Evolutionary conservation across 2,329 filamentous ascomycete species (phyloP).

Genomic region (Neurospora sp.): DNA sequence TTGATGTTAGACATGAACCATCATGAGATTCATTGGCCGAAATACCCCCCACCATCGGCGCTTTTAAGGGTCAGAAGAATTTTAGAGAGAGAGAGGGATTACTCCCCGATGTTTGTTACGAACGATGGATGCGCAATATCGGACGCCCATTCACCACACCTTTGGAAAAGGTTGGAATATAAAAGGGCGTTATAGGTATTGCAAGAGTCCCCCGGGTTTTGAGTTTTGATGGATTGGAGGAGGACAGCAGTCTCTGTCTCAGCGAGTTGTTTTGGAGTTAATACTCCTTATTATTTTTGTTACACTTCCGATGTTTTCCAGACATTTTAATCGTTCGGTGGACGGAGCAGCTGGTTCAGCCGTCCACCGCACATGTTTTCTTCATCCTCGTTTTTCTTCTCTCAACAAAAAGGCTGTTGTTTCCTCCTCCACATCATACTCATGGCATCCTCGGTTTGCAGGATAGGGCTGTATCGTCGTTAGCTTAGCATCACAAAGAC

Average conservation of each 20-base stretch:
- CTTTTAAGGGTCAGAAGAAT: conserved; percentile 15
- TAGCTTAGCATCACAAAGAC: background rate
- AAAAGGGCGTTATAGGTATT: background rate
- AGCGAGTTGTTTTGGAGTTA: background rate
- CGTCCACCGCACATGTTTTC: background rate
- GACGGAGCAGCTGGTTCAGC: background rate
- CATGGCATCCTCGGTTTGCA: background rate
- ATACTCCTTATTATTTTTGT: background rate
- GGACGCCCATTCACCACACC: background rate
- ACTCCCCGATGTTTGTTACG: conserved; percentile 5
- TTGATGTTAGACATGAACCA: conserved; percentile 31
- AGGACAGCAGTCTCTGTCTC: background rate
- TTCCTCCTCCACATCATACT: background rate
- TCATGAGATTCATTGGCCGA: conserved; percentile 27
- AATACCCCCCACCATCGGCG: conserved; percentile 18
- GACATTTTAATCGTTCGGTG: background rate
- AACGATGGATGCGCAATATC: background rate
- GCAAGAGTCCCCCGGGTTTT: background rate
- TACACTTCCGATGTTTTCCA: background rate
- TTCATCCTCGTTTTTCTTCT: background rate
- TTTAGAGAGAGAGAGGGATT: conserved; percentile 16
- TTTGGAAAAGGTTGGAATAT: background rate
- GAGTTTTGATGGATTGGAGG: background rate
- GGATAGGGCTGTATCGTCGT: background rate
- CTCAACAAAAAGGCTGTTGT: background rate